Base-by-base conservation (phyloP, 495 filamentous ascomycete species). In the Neurospora sp. region DNA sequence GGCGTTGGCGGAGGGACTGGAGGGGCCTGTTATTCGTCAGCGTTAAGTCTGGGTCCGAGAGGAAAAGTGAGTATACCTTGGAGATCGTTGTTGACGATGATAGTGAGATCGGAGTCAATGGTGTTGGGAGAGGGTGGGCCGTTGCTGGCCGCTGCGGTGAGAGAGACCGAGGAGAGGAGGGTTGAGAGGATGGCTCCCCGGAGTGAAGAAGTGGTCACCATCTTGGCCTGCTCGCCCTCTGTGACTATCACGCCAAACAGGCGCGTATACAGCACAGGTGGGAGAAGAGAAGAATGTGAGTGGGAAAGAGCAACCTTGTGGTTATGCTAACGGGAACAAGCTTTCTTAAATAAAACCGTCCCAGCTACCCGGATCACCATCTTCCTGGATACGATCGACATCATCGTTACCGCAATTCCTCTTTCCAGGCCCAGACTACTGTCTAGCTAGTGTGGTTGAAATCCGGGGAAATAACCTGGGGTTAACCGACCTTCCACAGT, bases 31-130 rank as follows among this genome's bases (percentile, higher is more conserved):
- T 9, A 27, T 2, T 2, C 22, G 45, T 53, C 10, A 53, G 20
- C 4, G 4, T 22, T 4, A 4, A 22, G 45, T 22, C 9, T 53
- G n/a, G 9, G 45, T 3, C 42, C 42, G 1, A 53, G 9, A 6
- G 9, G 71, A 31, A 0, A 8, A 35, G 8, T 39, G 35, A 4
- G 61, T 76, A n/a, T 73, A 82, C 82, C 83, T 76, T 81, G 81
- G 44, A 84, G 78, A 27, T 84, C 82, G 74, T 84, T 83, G 70
- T 78, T 77, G 68, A 82, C 78, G 40, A 83, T 47, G 53, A 83
- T 75, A 12, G 80, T 81, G 61, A 85, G 69, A 53, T 80, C 78
- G 18, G 82, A 82, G 44, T 80, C 76, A n/a, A 83, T 71, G 7
- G 72, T 69, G 71, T 77, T 77, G 53, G 82, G 82, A 31, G 81